Base-by-base conservation (phyloP, 306 rosid genomes). In the Delonix regia region DNA sequence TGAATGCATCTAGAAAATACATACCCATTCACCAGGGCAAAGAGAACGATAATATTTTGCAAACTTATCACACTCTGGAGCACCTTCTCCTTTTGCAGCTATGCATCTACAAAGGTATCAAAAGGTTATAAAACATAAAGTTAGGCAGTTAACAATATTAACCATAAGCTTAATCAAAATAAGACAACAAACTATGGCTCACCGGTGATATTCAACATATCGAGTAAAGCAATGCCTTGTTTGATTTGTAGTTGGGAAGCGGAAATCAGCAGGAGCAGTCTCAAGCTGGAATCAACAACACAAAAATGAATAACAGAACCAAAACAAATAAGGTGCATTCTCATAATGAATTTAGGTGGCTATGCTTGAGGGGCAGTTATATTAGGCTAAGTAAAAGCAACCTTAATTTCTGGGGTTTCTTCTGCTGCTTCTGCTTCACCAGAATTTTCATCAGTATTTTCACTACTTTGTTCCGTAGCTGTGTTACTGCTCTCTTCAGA, bases 11-110 rank as follows among this genome's bases (percentile, higher is more conserved):
- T 14, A n/a, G 5, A 56, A 83, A 73, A 76, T 44, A 70, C 88
- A 66, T 87, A 91, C 97, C 97, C 93, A 91, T 91, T 91, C 96
- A 64, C 88, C 91, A 57, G 96, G 96, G 85, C 96, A 91, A 71
- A 91, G 96, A 79, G 96, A 51, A 21, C 93, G 90, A 70, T 91
- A 91, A 67, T 73, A 91, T 77, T 89, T 91, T 1, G 88, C 80
- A 67, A 89, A 91, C 86, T 81, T 91, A 3, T 89, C 93, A 18
- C 96, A 91, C 74, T 91, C 96, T 2, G 89, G 86, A n/a, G 93
- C 90, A n/a, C 55, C 93, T 53, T 89, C 96, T 34, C 93, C 96
- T 78, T 89, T 91, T 2, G 92, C 93, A 61, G 90, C 90, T 61
- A 66, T 27, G 81, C 96, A 91, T 79, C 93, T 91, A 73, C 44